Conservation (phyloP, 2,329 filamentous ascomycete species). For the Ploettnerulaceae sp. region DNA sequence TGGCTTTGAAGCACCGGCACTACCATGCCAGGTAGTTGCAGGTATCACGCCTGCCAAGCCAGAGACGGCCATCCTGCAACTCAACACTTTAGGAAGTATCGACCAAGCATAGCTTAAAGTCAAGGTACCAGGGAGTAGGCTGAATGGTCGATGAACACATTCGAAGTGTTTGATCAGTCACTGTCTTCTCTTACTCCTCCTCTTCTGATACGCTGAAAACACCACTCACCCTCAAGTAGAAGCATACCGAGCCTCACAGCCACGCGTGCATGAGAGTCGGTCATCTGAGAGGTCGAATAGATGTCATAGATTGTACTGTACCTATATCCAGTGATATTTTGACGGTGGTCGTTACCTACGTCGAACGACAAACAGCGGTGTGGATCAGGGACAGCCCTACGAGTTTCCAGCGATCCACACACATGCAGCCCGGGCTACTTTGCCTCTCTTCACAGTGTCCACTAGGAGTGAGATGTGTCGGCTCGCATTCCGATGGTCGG, state of each 20-base stretch:
- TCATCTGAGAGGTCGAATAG: neutral
- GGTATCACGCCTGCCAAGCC: neutral
- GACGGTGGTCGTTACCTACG: slow-evolving; percentile 4
- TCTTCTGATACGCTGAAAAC: too few species aligned
- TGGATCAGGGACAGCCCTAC: slow-evolving; percentile 24
- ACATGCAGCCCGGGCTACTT: slow-evolving; percentile 6
- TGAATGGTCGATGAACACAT: too few species aligned
- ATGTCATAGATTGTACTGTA: neutral
- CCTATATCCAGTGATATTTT: slow-evolving; percentile 2
- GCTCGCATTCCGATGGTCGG: neutral
- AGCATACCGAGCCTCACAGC: slow-evolving; percentile 1
- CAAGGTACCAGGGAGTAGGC: slow-evolving; percentile 2
- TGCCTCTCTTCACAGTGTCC: neutral
- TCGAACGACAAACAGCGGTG: slow-evolving; percentile 24
- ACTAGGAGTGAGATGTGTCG: neutral
- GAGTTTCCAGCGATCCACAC: slow-evolving; percentile 6
- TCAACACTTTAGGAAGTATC: too few species aligned
- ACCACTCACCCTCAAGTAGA: too few species aligned
- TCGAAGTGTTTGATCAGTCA: too few species aligned
- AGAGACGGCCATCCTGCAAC: neutral
- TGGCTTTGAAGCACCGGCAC: neutral
- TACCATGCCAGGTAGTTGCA: neutral
- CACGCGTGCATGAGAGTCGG: slow-evolving; percentile 19
- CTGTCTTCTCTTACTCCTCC: too few species aligned
- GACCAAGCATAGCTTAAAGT: neutral